Evolutionary conservation across 2,329 filamentous ascomycete species (phyloP).

Genomic region (Plectosphaerella plurivora): DNA sequence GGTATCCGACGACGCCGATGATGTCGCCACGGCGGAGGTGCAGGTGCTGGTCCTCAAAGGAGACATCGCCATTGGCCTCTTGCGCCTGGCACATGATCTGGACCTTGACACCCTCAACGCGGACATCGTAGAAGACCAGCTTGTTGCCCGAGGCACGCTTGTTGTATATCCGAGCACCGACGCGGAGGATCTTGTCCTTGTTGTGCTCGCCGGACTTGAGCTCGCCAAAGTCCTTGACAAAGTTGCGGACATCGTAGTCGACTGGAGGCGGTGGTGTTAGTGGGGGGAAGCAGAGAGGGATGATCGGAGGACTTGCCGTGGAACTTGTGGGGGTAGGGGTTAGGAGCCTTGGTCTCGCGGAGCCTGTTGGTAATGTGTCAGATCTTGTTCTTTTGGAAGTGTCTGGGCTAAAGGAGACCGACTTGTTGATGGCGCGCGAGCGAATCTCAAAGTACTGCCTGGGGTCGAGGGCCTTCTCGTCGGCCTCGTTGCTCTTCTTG

Average conservation of each 20-base stretch:
- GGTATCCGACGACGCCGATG: slow-evolving; percentile 80
- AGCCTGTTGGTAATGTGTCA: slow-evolving; percentile 31
- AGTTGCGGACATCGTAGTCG: slow-evolving; percentile 77
- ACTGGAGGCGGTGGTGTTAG: slow-evolving; percentile 58
- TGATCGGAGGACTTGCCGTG: slow-evolving; percentile 13
- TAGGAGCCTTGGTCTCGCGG: slow-evolving; percentile 66
- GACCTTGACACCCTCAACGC: slow-evolving; percentile 59
- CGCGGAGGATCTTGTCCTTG: slow-evolving; percentile 68
- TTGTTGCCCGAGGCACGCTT: slow-evolving; percentile 79
- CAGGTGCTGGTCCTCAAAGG: slow-evolving; percentile 87
- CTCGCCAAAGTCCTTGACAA: slow-evolving; percentile 70
- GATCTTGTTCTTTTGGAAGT: slow-evolving; percentile 55
- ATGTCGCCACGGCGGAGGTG: slow-evolving; percentile 87
- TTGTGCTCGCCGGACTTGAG: slow-evolving; percentile 85
- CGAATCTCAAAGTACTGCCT: slow-evolving; percentile 92
- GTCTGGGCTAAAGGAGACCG: neutral
- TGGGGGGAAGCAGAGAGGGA: neutral
- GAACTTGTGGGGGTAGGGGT: slow-evolving; percentile 83
- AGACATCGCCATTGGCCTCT: slow-evolving; percentile 61
- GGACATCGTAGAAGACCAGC: slow-evolving; percentile 87
- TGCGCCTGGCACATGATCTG: slow-evolving; percentile 93
- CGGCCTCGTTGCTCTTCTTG: slow-evolving; percentile 68
- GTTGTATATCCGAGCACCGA: slow-evolving; percentile 86
- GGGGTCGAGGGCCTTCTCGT: slow-evolving; percentile 52
- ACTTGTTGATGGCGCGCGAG: slow-evolving; percentile 71